Evolutionary conservation across 2,329 filamentous ascomycete species (phyloP).

Genomic region (Aspergillus ibericus): DNA sequence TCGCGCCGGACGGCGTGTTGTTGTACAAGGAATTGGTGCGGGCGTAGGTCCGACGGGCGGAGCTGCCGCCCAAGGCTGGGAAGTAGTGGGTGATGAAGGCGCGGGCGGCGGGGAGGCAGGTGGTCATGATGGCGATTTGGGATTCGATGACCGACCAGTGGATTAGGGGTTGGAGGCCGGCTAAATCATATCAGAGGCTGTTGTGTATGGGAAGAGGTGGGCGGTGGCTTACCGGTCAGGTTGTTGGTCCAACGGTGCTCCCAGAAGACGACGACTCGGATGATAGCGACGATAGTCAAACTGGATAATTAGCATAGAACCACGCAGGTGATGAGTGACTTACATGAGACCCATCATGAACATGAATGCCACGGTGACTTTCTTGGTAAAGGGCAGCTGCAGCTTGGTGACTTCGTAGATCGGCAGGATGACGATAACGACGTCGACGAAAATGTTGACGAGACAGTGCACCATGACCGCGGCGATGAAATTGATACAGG

Average conservation of each 20-base stretch:
- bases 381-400: constrained; percentile 18
- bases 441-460: constrained; percentile 24
- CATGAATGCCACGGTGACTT: constrained; percentile 19
- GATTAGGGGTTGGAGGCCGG: constrained; percentile 26
- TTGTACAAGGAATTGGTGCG: constrained; percentile 1
- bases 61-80: constrained; percentile 17
- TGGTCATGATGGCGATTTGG: constrained; percentile 28
- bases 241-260: constrained; percentile 24
- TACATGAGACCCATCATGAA: constrained; percentile 23
- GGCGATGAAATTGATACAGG: constrained; percentile 21
- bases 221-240: constrained; percentile 10
- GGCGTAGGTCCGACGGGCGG: constrained; percentile 13
- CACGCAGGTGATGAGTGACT: too few relatives aligned
- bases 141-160: constrained; percentile 32
- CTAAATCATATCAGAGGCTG: not conserved
- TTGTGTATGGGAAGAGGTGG: not conserved
- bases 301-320: constrained; percentile 19
- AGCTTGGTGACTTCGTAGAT: constrained; percentile 24
- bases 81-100: constrained; percentile 23
- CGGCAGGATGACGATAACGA: constrained; percentile 23
- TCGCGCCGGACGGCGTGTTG: not conserved
- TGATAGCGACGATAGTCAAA: constrained; percentile 25
- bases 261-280: constrained; percentile 29
- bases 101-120: constrained; percentile 27
- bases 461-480: constrained; percentile 18